A percentile compares a stretch with the other conserved stretches of the same genome.
Conservation (phyloP, 2,329 filamentous ascomycete genomes). For the Alternaria tenuissima region DNA sequence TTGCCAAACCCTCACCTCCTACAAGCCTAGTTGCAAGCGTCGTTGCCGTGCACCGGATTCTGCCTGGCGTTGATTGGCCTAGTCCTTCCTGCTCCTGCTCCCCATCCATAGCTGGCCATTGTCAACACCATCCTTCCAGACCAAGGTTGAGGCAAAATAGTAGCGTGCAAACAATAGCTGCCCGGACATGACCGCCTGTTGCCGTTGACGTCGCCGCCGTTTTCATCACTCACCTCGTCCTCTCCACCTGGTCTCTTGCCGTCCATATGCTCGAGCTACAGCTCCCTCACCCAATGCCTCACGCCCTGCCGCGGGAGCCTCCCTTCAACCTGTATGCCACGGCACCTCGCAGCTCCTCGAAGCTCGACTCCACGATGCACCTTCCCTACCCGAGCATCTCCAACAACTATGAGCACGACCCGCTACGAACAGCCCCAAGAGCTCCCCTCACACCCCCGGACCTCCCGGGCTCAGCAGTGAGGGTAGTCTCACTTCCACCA, state of each 20-base stretch:
- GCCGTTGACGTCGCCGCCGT: slow-evolving; percentile 23
- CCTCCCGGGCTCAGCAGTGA: slow-evolving; percentile 42
- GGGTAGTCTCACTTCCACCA: slow-evolving; percentile 41
- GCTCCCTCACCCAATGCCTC: slow-evolving; percentile 52
- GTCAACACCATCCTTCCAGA: slow-evolving; percentile 43
- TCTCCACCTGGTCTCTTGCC: slow-evolving; percentile 18
- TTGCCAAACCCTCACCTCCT: slow-evolving; percentile 24
- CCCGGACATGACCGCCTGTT: slow-evolving; percentile 22
- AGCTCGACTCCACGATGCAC: slow-evolving; percentile 46
- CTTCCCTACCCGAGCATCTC: slow-evolving; percentile 41
- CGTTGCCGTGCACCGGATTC: slow-evolving; percentile 32
- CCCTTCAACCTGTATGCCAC: slow-evolving; percentile 46
- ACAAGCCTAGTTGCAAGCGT: slow-evolving; percentile 20
- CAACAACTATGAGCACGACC: slow-evolving; percentile 34
- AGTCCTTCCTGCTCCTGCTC: slow-evolving; percentile 38
- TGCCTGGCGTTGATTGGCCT: slow-evolving; percentile 43
- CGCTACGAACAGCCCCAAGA: slow-evolving; percentile 29
- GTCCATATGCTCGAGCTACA: slow-evolving; percentile 53
- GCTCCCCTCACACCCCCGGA: slow-evolving; percentile 47
- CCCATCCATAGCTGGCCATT: slow-evolving; percentile 23
- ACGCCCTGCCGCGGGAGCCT: slow-evolving; percentile 48
- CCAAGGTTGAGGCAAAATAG: slow-evolving; percentile 21
- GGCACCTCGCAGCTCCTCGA: slow-evolving; percentile 29
- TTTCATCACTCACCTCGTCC: slow-evolving; percentile 16
- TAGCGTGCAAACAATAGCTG: slow-evolving; percentile 27